These are phyloP conservation scores for Verticillium albo-atrum DNA, from an alignment of 2,329 filamentous ascomycete genomes.

Conservation along the genomic window DNA sequence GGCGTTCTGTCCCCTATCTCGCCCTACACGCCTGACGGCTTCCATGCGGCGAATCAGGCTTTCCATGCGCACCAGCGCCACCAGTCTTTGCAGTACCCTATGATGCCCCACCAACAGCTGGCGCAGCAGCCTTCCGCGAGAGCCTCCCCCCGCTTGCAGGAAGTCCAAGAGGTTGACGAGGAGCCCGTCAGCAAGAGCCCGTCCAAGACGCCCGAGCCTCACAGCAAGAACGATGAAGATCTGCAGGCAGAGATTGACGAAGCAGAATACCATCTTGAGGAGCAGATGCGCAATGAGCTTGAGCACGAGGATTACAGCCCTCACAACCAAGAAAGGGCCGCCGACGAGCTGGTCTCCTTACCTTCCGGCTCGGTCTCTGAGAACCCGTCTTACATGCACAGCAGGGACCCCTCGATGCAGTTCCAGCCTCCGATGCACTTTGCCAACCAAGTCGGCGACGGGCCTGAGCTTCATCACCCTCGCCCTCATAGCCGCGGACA, in stretches of 20 bases:
- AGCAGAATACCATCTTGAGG: slow-evolving; percentile 78
- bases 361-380: slow-evolving; percentile 2
- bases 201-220: slow-evolving; percentile 51
- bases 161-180: slow-evolving; percentile 71
- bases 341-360: neutral
- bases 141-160: slow-evolving; percentile 60
- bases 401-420: slow-evolving; percentile 40
- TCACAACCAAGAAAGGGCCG: slow-evolving; percentile 37
- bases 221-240: slow-evolving; percentile 52
- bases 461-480: slow-evolving; percentile 63
- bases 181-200: slow-evolving; percentile 49
- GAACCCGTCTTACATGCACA: slow-evolving; percentile 24
- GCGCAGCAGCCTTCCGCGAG: slow-evolving; percentile 49
- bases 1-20: slow-evolving; percentile 60
- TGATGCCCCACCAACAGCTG: slow-evolving; percentile 53
- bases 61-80: slow-evolving; percentile 50
- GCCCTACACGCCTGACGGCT: slow-evolving; percentile 53
- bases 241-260: slow-evolving; percentile 83
- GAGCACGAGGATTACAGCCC: slow-evolving; percentile 76
- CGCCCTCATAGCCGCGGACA: slow-evolving; percentile 71
- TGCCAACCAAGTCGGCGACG: slow-evolving; percentile 47
- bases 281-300: slow-evolving; percentile 72
- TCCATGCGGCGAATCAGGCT: slow-evolving; percentile 34
- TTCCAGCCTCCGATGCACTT: slow-evolving; percentile 47
- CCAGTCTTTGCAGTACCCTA: slow-evolving; percentile 54